Evolutionary conservation across 176 grass and related monocot genomes (phyloP).

Genomic region (Cenchrus purpureus): DNA sequence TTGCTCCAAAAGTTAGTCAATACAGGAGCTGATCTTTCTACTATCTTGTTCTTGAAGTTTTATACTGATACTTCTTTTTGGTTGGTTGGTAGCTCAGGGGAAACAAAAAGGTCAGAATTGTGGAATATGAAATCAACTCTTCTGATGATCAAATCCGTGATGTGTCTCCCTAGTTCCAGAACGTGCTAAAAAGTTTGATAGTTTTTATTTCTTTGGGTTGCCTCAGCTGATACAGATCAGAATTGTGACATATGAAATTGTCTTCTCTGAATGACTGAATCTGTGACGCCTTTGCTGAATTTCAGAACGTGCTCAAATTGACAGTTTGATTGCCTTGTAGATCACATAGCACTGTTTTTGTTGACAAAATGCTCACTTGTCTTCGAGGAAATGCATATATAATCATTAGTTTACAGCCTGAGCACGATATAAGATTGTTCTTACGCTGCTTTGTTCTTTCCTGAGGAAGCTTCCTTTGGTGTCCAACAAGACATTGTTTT

Average conservation of each 20-base stretch:
- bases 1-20: conserved; percentile 6
- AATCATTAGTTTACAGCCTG: not conserved
- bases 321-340: not conserved
- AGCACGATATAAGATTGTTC: not conserved
- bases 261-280: not conserved
- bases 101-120: not conserved
- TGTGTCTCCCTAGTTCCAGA: not conserved
- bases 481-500: conserved; percentile 2
- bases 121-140: not conserved
- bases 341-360: not conserved
- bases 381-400: not conserved
- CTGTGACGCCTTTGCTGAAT: not conserved
- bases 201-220: not conserved
- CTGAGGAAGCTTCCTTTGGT: not conserved
- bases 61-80: not conserved
- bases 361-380: conserved; percentile 15
- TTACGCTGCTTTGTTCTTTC: not conserved
- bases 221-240: not conserved
- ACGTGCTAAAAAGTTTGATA: not conserved
- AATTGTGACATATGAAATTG: not conserved
- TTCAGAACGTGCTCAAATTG: not conserved
- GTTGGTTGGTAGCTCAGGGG: conserved; percentile 9
- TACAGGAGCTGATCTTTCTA: conserved; percentile 10
- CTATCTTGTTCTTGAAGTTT: not conserved
- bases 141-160: not conserved